Evolutionary conservation across 1,284 basidiomycete genomes (phyloP), one percentile per base, ranked within the genome.

Genomic region (Takashimella koratensis): DNA sequence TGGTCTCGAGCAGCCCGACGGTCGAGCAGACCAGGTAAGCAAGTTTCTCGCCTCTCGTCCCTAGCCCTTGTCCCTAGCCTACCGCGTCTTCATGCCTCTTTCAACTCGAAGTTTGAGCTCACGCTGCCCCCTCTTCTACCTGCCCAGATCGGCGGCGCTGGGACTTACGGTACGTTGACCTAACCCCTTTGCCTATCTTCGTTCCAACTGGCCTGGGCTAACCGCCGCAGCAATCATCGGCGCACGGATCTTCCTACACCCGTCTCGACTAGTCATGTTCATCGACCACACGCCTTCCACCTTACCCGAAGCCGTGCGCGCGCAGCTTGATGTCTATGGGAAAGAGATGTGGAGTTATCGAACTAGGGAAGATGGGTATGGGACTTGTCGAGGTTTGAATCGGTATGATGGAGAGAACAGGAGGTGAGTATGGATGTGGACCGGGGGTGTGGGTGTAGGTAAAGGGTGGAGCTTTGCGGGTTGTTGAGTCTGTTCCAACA

Each of bases 131-230:
- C n/a, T n/a, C n/a, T n/a, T n/a, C n/a, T n/a, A n/a, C n/a, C n/a
- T n/a, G n/a, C n/a, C 13, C 30, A 76, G 73, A 65, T 76, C 23
- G 74, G 73, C 0, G 74, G 74, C 21, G 72, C 66, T 5, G 74
- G 74, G 0, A 70, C 70, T 8, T 76, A 74, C 26, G 66, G 73
- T 76, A 36, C 22, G 63, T 59, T 3, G 4, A 36, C 30, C 30
- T 36, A 8, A 36, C 30, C 30, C 16, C 30, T 11, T 22, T 43
- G 21, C 10, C 16, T 43, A n/a, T n/a, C n/a, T n/a, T n/a, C n/a
- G n/a, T n/a, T n/a, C n/a, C n/a, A 16, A 36, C 30, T 36, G 30
- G 16, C 30, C n/a, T 43, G 20, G 11, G 49, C 45, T 52, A 19
- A 22, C n/a, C 11, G 3, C 12, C 21, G 5, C 56, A 75, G 73